Evolutionary conservation across 2,329 filamentous ascomycete genomes (phyloP).

Genomic region (Coleophoma eucalyptorum): DNA sequence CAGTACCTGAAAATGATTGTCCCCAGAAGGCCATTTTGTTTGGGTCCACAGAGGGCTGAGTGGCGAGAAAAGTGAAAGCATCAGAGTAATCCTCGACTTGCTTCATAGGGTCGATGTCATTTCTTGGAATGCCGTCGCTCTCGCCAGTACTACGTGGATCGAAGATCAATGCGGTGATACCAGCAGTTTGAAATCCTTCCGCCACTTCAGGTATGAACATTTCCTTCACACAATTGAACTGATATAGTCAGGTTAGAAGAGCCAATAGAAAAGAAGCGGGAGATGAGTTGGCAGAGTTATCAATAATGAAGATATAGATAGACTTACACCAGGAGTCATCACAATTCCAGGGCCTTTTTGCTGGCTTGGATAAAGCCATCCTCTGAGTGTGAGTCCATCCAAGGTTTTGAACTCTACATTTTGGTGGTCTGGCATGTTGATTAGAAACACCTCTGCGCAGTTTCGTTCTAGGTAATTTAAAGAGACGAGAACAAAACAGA

Average conservation of each 20-base stretch:
- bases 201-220: conserved; percentile 6
- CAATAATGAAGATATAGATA: not conserved
- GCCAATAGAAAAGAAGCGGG: not conserved
- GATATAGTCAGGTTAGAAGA: not conserved
- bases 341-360: conserved; percentile 10
- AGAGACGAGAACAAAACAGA: too few species aligned
- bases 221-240: conserved; percentile 11
- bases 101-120: conserved; percentile 24
- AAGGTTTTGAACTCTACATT: conserved; percentile 35
- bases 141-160: conserved; percentile 27
- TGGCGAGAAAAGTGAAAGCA: conserved; percentile 31
- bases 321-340: conserved; percentile 10
- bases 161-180: conserved; percentile 30
- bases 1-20: conserved; percentile 29
- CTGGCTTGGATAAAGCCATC: conserved; percentile 29
- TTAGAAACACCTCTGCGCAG: not conserved
- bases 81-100: conserved; percentile 30
- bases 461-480: not conserved
- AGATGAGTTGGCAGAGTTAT: not conserved
- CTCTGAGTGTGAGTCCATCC: conserved; percentile 32
- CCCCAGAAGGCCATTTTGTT: conserved; percentile 32
- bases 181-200: conserved; percentile 15
- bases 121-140: conserved; percentile 25
- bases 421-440: not conserved
- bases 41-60: conserved; percentile 22